Base-by-base conservation (phyloP, 2,329 filamentous ascomycete species). In the Coleophoma eucalyptorum region DNA sequence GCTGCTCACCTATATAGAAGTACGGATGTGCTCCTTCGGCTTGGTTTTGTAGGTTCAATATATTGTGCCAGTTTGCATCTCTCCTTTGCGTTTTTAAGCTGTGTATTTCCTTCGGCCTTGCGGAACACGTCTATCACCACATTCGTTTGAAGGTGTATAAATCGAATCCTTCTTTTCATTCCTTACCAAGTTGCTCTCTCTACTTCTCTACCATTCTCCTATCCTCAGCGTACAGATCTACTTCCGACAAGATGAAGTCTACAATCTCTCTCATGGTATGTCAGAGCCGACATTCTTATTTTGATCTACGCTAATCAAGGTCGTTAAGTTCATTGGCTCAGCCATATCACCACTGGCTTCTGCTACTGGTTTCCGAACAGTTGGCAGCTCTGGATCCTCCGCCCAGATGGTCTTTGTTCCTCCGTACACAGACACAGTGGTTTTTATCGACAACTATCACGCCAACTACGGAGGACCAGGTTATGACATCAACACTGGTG, bases 371-470 rank as follows among this genome's bases (percentile, higher is more conserved):
- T 47, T 37, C 32, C 33, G 33, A 16, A 47, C 45, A 13, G 45
- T 47, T 37, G 45, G 45, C 3, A 37, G 33, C 15, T 47, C 45
- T 6, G 45, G 45, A 13, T 35, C 19, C 33, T 21, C 45, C 12
- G 32, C 45, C 18, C 45, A 47, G 32, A 47, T 47, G 45, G 45
- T 47, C 18, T 47, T 47, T 37, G 20, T 47, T 6, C 45, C 45
- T 19, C 45, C 45, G 13, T 47, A 47, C 35, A 47, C 45, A 12
- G 15, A 34, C 19, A 47, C 45, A 19, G 45, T 33, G 19, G 45
- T 47, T 31, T 47, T 47, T 19, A 47, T 47, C 20, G 45, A 47
- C 20, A 47, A 47, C 33, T 47, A 37, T 12, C 42, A 44, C n/a
- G 42, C 42, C 11, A 44, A 44, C 19, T 44, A 26, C 31, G 42